Evolutionary conservation across 202 grass and related monocot genomes (phyloP).

Genomic region (Carex arenaria): DNA sequence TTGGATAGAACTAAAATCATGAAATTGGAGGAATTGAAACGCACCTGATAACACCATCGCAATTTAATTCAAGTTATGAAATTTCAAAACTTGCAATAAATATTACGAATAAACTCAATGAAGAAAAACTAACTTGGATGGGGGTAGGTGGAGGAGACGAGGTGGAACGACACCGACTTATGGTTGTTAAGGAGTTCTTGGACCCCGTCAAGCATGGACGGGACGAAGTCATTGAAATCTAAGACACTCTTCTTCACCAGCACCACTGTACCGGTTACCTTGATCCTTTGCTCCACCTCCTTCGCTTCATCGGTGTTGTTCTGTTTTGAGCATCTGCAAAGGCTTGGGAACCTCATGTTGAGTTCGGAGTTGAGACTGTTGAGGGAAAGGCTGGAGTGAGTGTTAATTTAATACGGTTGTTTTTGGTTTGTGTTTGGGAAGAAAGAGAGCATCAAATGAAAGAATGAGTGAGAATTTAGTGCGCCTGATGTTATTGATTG

Average conservation of each 20-base stretch:
- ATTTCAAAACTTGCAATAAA: neutral
- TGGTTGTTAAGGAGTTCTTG: conserved; percentile 20
- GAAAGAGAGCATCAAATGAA: neutral
- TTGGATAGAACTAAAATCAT: neutral
- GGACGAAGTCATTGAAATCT: conserved; percentile 27
- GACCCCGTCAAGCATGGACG: conserved; percentile 19
- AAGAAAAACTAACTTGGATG: conserved; percentile 15
- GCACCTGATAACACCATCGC: neutral
- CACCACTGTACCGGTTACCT: conserved; percentile 21
- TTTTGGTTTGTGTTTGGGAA: neutral
- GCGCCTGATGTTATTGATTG: neutral
- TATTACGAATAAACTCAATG: neutral
- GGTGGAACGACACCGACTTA: conserved; percentile 16
- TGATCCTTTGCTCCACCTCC: neutral
- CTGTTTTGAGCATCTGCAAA: neutral
- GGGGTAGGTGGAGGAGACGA: conserved; percentile 25
- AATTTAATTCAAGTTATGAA: neutral
- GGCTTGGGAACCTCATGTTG: neutral
- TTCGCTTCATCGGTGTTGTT: neutral
- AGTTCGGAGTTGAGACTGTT: neutral
- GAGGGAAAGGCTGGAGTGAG: neutral
- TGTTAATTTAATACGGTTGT: neutral
- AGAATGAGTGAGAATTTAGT: neutral
- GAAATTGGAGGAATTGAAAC: neutral
- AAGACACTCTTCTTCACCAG: conserved; percentile 27